phyloP scores from a whole-genome alignment of 495 filamentous ascomycete species.

The Aspergillus egyptiacus region DNA sequence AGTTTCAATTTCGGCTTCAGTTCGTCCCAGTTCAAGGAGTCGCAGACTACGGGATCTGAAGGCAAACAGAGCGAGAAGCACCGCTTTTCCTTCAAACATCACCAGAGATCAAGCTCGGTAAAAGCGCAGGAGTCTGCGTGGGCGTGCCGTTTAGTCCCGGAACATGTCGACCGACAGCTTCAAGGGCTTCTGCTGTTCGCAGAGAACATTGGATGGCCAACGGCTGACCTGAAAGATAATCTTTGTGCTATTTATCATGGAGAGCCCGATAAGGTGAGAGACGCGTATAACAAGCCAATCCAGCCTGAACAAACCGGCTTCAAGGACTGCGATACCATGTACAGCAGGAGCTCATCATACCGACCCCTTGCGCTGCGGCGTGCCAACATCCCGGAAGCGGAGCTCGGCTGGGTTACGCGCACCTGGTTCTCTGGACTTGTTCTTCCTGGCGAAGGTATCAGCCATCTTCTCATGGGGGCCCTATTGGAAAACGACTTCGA shows the following conservation, averaged over 20 bases:
- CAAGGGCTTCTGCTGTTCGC: slow-evolving; percentile 47
- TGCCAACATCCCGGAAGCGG: slow-evolving; percentile 9
- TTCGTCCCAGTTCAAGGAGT: neutral
- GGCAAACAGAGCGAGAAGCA: slow-evolving; percentile 25
- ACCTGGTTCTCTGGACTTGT: slow-evolving; percentile 75
- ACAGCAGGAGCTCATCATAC: slow-evolving; percentile 25
- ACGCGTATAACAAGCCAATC: slow-evolving; percentile 8
- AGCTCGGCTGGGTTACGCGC: slow-evolving; percentile 71
- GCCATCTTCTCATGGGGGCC: slow-evolving; percentile 72
- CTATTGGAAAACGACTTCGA: slow-evolving; percentile 68
- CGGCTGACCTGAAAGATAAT: slow-evolving; percentile 26
- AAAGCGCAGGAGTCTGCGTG: slow-evolving; percentile 26
- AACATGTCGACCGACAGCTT: slow-evolving; percentile 39
- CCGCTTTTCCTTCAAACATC: slow-evolving; percentile 25
- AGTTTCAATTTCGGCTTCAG: slow-evolving; percentile 49
- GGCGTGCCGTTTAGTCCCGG: slow-evolving; percentile 36
- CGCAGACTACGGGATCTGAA: neutral
- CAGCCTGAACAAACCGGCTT: neutral
- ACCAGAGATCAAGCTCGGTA: slow-evolving; percentile 11
- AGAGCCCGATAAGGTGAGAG: slow-evolving; percentile 6
- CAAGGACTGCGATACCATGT: slow-evolving; percentile 25
- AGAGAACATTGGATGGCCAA: slow-evolving; percentile 47
- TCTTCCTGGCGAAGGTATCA: slow-evolving; percentile 65
- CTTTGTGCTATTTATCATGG: slow-evolving; percentile 16
- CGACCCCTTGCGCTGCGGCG: slow-evolving; percentile 27